Evolutionary conservation across 2,329 filamentous ascomycete species (phyloP), one percentile per base, ranked within the genome.

Genomic region (Alternaria gaisen): DNA sequence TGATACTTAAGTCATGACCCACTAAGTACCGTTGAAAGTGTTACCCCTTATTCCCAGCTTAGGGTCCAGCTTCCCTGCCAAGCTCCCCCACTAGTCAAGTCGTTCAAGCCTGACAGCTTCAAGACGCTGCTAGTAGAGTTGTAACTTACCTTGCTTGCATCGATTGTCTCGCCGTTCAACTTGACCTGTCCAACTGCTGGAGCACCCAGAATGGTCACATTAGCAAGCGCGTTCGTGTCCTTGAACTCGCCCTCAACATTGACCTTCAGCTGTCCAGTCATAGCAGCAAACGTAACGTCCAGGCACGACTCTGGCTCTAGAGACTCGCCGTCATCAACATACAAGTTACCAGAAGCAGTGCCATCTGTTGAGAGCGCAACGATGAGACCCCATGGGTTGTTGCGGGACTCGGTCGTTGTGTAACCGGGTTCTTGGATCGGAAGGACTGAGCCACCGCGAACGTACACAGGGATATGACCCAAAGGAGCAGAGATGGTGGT

Each of bases 291-390:
- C 68, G 82, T 71, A 24, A 92, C 84, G 61, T 82, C 82, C 5
- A 88, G 82, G 0, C 84, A 88, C 0, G 82, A 80, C 12, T 84
- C 80, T 0, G 86, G 89, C 34, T 77, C 69, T 8, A 92, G 59
- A 56, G 87, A 91, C 78, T 90, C 89, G 1, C 91, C 91, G 67
- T 94, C 91, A 68, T 94, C 91, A 8, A 93, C 73, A 72, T 94
- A 93, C 30, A 94, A 76, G 18, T 80, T 76, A 0, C 91, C 91
- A 2, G 70, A 79, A 0, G 91, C 90, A 1, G 77, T 75, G 0
- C 88, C 87, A 16, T 83, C 70, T 1, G 72, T 68, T 63, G 85
- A 83, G 1, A 91, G 83, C 3, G 90, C 88, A 1, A 87, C 85
- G 10, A 93, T 80, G 41, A 94, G 66, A 8, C 85, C 86, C 89